These are phyloP conservation scores for Chamaenerion angustifolium DNA, from an alignment of 345 rosid species.

Conservation along the genomic window DNA sequence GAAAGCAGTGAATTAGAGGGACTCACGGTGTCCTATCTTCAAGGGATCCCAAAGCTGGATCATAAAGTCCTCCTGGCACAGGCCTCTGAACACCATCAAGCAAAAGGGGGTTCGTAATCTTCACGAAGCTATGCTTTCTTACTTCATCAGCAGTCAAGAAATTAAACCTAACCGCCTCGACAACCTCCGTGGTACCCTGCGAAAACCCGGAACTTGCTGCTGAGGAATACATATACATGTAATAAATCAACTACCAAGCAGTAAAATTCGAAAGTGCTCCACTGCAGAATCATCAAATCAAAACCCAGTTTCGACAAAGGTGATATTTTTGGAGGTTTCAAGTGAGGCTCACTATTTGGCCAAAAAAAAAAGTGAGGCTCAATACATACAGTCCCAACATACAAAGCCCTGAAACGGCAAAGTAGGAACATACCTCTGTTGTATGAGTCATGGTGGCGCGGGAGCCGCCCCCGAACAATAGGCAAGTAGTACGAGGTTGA, in stretches of 20 bases:
- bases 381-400: neutral
- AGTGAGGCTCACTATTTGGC: too few species aligned
- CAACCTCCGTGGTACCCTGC: conserved; percentile 26
- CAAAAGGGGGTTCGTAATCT: conserved; percentile 18
- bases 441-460: conserved; percentile 4
- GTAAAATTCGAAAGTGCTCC: neutral
- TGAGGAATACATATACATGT: neutral
- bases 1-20: neutral
- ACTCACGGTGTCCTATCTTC: conserved; percentile 16
- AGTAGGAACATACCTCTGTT: neutral
- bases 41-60: conserved; percentile 25
- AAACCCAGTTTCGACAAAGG: too few species aligned
- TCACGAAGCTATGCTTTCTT: conserved; percentile 19
- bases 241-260: neutral
- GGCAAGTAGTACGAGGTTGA: too few species aligned
- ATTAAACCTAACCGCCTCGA: conserved; percentile 25
- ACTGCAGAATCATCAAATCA: neutral
- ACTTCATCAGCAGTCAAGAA: conserved; percentile 28
- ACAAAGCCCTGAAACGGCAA: conserved; percentile 1
- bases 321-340: neutral
- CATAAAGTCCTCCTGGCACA: conserved; percentile 28
- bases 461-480: too few species aligned
- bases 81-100: conserved; percentile 22
- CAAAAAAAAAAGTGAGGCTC: too few species aligned
- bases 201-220: neutral